Evolutionary conservation across 495 filamentous ascomycete species (phyloP).

Genomic region (Aspergillus egyptiacus): DNA sequence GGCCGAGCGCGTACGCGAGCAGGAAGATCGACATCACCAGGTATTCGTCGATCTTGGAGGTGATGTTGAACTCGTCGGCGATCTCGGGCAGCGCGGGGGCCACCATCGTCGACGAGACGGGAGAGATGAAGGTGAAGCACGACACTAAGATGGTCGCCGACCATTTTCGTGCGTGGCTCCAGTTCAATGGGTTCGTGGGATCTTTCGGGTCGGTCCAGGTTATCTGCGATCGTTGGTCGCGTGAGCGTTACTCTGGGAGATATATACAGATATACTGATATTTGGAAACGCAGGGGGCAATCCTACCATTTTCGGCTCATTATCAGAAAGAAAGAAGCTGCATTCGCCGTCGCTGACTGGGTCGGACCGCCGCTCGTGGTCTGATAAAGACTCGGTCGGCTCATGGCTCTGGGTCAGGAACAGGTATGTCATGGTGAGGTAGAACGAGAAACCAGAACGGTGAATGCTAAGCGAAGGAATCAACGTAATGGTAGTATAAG

Average conservation of each 20-base stretch:
- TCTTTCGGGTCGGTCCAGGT: slow-evolving; percentile 9
- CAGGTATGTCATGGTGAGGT: not conserved
- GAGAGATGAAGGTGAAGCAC: slow-evolving; percentile 11
- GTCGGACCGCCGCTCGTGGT: not conserved
- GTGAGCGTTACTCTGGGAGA: not conserved
- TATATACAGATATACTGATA: not conserved
- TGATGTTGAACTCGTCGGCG: not conserved
- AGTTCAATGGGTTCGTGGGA: slow-evolving; percentile 11
- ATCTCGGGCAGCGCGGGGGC: slow-evolving; percentile 6
- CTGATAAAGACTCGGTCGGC: not conserved
- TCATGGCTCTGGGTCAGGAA: not conserved
- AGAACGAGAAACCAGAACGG: no score
- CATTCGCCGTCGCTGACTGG: not conserved
- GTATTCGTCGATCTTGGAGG: not conserved
- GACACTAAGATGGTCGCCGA: slow-evolving; percentile 2
- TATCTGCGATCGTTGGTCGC: not conserved
- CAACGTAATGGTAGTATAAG: not conserved
- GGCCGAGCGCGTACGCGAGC: slow-evolving; percentile 13
- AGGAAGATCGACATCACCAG: slow-evolving; percentile 13
- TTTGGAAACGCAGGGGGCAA: no score
- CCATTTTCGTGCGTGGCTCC: slow-evolving; percentile 7
- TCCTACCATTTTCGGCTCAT: slow-evolving; percentile 1
- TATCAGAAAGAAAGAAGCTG: not conserved
- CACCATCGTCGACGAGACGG: slow-evolving; percentile 11
- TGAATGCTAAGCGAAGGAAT: no score